Evolutionary conservation across 2,329 filamentous ascomycete species (phyloP).

Genomic region (Periconia macrospinosa): DNA sequence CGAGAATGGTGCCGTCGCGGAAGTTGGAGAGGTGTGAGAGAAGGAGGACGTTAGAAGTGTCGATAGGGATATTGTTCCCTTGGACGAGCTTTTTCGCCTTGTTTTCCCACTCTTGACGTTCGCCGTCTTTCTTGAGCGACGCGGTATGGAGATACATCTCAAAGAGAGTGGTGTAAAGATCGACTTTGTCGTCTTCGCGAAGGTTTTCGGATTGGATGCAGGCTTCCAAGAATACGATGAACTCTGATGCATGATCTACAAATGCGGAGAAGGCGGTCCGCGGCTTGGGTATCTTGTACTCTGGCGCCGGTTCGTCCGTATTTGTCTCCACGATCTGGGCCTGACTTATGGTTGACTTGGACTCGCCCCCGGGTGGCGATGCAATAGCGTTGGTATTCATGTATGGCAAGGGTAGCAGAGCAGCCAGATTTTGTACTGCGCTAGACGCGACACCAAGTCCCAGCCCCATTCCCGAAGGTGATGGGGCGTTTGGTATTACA

Average conservation of each 20-base stretch:
- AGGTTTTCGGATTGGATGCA: constrained; percentile 73
- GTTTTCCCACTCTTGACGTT: constrained; percentile 83
- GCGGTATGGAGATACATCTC: constrained; percentile 97
- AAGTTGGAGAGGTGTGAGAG: constrained; percentile 92
- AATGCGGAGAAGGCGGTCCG: constrained; percentile 94
- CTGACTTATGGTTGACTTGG: constrained; percentile 58
- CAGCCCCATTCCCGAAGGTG: constrained; percentile 47
- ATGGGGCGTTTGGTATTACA: constrained; percentile 51
- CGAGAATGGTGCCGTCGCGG: constrained; percentile 83
- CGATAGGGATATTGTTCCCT: constrained; percentile 76
- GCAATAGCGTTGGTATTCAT: constrained; percentile 68
- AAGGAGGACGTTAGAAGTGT: constrained; percentile 90
- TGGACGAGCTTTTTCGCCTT: constrained; percentile 89
- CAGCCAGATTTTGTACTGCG: constrained; percentile 83
- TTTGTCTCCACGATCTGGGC: constrained; percentile 56
- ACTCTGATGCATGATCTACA: constrained; percentile 89
- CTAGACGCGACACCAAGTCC: constrained; percentile 60
- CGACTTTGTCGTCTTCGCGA: constrained; percentile 74
- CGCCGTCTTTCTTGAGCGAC: constrained; percentile 74
- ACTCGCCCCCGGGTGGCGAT: constrained; percentile 56
- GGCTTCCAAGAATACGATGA: constrained; percentile 89
- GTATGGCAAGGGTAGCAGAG: constrained; percentile 81
- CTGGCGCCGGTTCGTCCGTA: constrained; percentile 54
- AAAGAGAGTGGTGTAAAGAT: constrained; percentile 92
- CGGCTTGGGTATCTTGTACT: constrained; percentile 80